These are phyloP conservation scores for Paraphoma sp. DNA, from an alignment of 2,329 filamentous ascomycete genomes.

Conservation along the genomic window DNA sequence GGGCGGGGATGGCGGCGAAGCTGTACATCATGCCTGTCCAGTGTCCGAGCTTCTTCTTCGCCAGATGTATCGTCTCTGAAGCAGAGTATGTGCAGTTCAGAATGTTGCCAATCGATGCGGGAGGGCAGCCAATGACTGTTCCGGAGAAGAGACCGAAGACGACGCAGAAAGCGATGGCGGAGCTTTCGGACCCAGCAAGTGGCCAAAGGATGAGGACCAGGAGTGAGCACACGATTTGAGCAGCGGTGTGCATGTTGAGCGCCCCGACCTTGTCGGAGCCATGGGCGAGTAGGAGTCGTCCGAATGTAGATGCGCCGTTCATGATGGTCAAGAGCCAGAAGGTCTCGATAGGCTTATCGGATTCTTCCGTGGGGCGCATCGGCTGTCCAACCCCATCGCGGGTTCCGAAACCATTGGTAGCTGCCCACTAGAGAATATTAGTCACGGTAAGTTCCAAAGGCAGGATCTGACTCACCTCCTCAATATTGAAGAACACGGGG, in stretches of 20 bases:
- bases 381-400: conserved; percentile 30
- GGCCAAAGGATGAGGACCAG: conserved; percentile 55
- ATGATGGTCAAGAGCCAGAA: conserved; percentile 59
- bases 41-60: conserved; percentile 54
- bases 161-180: conserved; percentile 56
- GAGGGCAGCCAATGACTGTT: conserved; percentile 58
- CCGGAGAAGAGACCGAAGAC: conserved; percentile 58
- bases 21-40: conserved; percentile 63
- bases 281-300: conserved; percentile 54
- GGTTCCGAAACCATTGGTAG: conserved; percentile 50
- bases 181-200: conserved; percentile 43
- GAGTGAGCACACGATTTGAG: conserved; percentile 51
- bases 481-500: conserved; percentile 60
- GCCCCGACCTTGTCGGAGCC: conserved; percentile 55
- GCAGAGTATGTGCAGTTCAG: conserved; percentile 45
- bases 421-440: conserved; percentile 51
- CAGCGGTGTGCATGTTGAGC: conserved; percentile 53
- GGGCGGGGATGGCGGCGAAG: conserved; percentile 51
- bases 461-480: conserved; percentile 47
- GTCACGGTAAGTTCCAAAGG: neutral
- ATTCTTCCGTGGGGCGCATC: conserved; percentile 13
- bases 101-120: conserved; percentile 57
- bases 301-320: conserved; percentile 57
- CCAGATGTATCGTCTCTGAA: conserved; percentile 30
- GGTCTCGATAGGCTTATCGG: conserved; percentile 50